These are phyloP conservation scores for Fusarium hainanense DNA, from an alignment of 2,329 filamentous ascomycete species.

Conservation along the genomic window DNA sequence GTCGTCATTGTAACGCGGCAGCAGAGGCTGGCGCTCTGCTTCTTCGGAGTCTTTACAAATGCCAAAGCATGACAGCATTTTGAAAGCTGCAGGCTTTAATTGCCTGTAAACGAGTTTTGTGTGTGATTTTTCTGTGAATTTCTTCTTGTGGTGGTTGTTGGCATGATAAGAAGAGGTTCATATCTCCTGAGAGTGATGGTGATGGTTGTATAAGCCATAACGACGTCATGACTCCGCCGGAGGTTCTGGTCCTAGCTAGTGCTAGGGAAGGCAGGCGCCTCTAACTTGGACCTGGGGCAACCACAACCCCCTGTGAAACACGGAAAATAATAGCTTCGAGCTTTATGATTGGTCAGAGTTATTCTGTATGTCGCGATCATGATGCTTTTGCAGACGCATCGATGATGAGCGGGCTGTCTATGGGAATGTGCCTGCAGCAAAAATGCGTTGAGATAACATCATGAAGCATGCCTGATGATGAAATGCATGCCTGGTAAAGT, in stretches of 20 bases:
- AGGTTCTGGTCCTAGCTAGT: constrained; percentile 29
- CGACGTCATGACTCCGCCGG: constrained; percentile 41
- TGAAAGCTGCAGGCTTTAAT: constrained; percentile 1
- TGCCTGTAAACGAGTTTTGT: neutral
- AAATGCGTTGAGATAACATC: constrained; percentile 4
- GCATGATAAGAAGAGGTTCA: constrained; percentile 2
- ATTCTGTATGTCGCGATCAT: constrained; percentile 12
- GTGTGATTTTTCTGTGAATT: neutral
- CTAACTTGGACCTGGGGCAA: constrained; percentile 3
- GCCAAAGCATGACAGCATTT: constrained; percentile 74
- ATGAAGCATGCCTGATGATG: constrained; percentile 1
- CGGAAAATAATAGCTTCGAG: neutral
- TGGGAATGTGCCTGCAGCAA: constrained; percentile 9
- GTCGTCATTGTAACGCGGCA: constrained; percentile 85
- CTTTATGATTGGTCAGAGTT: constrained; percentile 16
- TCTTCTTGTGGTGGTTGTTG: neutral
- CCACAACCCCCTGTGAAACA: constrained; percentile 9
- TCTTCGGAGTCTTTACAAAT: constrained; percentile 59
- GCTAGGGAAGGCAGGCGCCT: neutral
- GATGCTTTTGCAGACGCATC: constrained; percentile 16
- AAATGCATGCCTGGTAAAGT: neutral
- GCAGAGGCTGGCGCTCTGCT: constrained; percentile 79
- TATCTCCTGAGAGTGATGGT: neutral
- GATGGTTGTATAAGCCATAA: constrained; percentile 3
- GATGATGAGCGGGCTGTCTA: constrained; percentile 29